These are phyloP conservation scores for Flaveria trinervia DNA, from an alignment of 129 eudicot genomes.

Conservation along the genomic window DNA sequence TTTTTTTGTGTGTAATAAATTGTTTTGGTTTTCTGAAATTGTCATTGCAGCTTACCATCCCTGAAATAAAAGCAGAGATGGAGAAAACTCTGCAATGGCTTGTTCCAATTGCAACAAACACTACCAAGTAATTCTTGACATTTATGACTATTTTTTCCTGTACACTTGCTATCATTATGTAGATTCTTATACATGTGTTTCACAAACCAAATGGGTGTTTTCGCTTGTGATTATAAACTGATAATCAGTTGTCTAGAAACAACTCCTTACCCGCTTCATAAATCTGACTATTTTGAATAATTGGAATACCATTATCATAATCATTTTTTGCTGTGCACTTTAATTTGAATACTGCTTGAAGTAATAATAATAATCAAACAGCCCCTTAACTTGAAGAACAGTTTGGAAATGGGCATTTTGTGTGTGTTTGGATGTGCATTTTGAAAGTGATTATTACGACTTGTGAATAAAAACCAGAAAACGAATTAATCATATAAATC, in stretches of 20 bases:
- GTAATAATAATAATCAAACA: not conserved
- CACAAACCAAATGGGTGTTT: constrained; percentile 11
- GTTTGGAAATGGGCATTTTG: not conserved
- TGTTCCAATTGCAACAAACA: constrained; percentile 95
- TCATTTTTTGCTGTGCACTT: not conserved
- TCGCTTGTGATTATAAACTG: not conserved
- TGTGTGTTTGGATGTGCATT: constrained; percentile 7
- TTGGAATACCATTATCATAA: not conserved
- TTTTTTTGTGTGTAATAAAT: not conserved
- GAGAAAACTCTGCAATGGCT: constrained; percentile 97
- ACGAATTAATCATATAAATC: not conserved
- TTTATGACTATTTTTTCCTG: not conserved
- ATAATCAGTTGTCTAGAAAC: not conserved
- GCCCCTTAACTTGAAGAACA: not conserved
- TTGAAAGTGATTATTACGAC: not conserved
- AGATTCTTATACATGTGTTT: not conserved
- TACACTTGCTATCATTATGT: not conserved
- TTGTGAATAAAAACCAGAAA: not conserved
- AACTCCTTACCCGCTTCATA: not conserved
- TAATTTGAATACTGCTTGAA: too few species aligned
- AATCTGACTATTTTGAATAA: not conserved
- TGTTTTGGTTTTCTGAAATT: constrained; percentile 12
- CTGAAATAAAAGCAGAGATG: constrained; percentile 95
- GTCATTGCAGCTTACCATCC: constrained; percentile 66
- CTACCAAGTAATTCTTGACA: constrained; percentile 71